Conservation (phyloP, 805 yeast genomes). For the Blastobotrys peoriensis region DNA sequence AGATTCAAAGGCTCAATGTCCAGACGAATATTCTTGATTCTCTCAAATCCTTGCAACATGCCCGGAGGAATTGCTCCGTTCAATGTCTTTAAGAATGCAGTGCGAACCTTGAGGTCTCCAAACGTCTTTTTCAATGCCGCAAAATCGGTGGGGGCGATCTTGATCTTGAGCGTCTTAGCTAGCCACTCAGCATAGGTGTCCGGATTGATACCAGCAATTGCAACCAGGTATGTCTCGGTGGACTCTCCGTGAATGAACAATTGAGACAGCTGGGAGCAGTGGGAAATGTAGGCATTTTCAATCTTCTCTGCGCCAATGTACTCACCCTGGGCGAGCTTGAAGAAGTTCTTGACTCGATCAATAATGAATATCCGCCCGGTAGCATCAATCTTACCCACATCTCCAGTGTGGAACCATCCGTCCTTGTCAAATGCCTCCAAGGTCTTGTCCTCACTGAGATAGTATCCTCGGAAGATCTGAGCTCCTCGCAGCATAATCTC, state of each 20-base stretch:
- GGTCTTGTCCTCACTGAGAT: slow-evolving; percentile 52
- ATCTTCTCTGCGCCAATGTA: slow-evolving; percentile 73
- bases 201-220: slow-evolving; percentile 55
- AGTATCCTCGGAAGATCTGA: slow-evolving; percentile 52
- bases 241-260: slow-evolving; percentile 62
- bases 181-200: slow-evolving; percentile 34
- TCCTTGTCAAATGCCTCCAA: slow-evolving; percentile 44
- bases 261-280: slow-evolving; percentile 47
- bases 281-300: slow-evolving; percentile 55
- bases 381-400: slow-evolving; percentile 47
- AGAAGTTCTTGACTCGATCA: slow-evolving; percentile 75
- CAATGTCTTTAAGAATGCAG: slow-evolving; percentile 33
- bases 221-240: slow-evolving; percentile 49
- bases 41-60: slow-evolving; percentile 57
- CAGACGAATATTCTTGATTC: slow-evolving; percentile 47
- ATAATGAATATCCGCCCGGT: slow-evolving; percentile 55
- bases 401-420: slow-evolving; percentile 67
- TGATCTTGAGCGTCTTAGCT: slow-evolving; percentile 26
- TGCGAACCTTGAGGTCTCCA: slow-evolving; percentile 33
- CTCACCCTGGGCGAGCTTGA: slow-evolving; percentile 61
- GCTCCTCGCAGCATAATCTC: slow-evolving; percentile 63
- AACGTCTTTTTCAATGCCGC: slow-evolving; percentile 28
- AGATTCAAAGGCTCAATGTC: slow-evolving; percentile 55
- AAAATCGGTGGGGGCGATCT: slow-evolving; percentile 24
- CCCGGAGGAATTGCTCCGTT: slow-evolving; percentile 33